Evolutionary conservation across 2,329 filamentous ascomycete species (phyloP).

Genomic region (Alternaria rosae): DNA sequence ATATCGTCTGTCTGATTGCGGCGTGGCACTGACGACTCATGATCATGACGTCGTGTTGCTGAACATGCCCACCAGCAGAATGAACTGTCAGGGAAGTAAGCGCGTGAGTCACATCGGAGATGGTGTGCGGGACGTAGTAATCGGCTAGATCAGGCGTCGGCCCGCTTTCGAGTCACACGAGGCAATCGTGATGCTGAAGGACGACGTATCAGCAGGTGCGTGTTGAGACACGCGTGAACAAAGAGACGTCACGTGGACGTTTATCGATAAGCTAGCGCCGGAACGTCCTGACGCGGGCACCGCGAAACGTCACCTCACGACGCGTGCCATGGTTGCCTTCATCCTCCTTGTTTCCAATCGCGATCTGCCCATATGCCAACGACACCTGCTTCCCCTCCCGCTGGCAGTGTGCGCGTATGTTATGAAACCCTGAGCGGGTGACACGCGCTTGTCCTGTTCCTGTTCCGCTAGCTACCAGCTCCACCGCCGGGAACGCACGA

Average conservation of each 20-base stretch:
- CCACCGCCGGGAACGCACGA: not conserved
- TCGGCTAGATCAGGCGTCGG: not conserved
- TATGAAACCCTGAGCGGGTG: not conserved
- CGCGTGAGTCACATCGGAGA: constrained; percentile 1
- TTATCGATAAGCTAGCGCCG: constrained; percentile 17
- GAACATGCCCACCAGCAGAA: not conserved
- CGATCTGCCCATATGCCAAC: not conserved
- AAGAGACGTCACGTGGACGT: not conserved
- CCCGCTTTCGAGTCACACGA: not conserved
- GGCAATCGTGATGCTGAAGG: not conserved
- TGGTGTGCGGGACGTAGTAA: not conserved
- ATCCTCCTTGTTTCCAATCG: not conserved
- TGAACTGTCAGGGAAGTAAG: not conserved
- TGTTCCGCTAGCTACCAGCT: not conserved
- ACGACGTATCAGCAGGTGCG: not conserved
- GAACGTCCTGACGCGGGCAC: constrained; percentile 1
- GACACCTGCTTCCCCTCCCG: not conserved
- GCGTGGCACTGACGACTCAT: not conserved
- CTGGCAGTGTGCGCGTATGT: not conserved
- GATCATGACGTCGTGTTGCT: not conserved
- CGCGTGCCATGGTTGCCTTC: constrained; percentile 8
- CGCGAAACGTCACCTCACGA: constrained; percentile 14
- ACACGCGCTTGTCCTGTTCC: constrained; percentile 2
- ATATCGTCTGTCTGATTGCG: not conserved
- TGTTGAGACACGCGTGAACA: not conserved